Percentiles rank a stretch among this genome's conserved stretches.
These are phyloP conservation scores for Melastoma malabathricum DNA, from an alignment of 345 rosid species.

Conservation along the genomic window DNA sequence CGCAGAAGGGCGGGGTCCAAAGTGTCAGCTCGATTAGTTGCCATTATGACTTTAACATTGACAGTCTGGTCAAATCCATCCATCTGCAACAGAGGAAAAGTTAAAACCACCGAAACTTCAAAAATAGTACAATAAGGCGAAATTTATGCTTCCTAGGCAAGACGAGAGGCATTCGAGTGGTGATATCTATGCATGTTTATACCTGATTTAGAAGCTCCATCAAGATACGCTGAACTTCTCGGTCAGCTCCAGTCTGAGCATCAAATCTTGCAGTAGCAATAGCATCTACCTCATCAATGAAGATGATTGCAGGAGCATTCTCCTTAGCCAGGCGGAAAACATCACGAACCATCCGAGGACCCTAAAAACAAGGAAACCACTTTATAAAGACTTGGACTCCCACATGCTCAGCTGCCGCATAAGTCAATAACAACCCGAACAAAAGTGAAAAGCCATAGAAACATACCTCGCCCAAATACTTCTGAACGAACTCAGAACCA, in stretches of 20 bases:
- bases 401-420: neutral
- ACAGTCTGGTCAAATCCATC: constrained; percentile 98
- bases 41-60: constrained; percentile 96
- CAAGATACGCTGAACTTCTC: constrained; percentile 93
- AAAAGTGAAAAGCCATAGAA: neutral
- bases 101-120: constrained; percentile 5
- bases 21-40: constrained; percentile 93
- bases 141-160: neutral
- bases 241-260: constrained; percentile 99
- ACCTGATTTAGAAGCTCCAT: constrained; percentile 98
- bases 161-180: neutral
- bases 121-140: constrained; percentile 1
- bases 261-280: constrained; percentile 99
- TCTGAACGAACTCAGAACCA: constrained; percentile 97
- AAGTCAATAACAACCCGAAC: neutral
- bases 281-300: constrained; percentile 96
- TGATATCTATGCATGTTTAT: neutral
- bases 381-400: too few relatives aligned
- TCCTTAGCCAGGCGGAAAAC: constrained; percentile 97
- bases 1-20: constrained; percentile 97
- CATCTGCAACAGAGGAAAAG: constrained; percentile 32
- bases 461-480: constrained; percentile 90
- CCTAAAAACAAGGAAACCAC: constrained; percentile 23
- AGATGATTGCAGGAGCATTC: constrained; percentile 97
- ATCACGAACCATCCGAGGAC: constrained; percentile 99